Evolutionary conservation across 164 flowering plant species (phyloP).

Genomic region (Cinnamomum chago): DNA sequence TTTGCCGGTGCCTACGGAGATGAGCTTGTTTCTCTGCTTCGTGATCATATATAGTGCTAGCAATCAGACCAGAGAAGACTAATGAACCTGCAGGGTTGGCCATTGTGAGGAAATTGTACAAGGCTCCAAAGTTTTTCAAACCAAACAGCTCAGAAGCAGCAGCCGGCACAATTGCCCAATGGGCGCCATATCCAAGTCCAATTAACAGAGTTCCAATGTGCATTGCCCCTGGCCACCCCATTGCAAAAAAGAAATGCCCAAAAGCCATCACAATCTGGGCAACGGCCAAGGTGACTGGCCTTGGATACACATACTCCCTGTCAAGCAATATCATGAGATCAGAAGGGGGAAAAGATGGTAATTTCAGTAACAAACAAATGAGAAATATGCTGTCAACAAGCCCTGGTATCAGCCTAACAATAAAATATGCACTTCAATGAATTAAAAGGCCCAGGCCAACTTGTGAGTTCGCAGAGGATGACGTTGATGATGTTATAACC

Average conservation of each 20-base stretch:
- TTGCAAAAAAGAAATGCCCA: constrained; percentile 74
- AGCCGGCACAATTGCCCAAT: constrained; percentile 96
- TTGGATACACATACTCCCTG: constrained; percentile 86
- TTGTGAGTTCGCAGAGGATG: not conserved
- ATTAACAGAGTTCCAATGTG: constrained; percentile 74
- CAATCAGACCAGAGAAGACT: constrained; percentile 77
- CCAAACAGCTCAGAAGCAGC: constrained; percentile 94
- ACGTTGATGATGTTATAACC: too few relatives aligned
- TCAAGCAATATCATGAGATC: not conserved
- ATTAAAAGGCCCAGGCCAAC: not conserved
- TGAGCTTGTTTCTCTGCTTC: constrained; percentile 90
- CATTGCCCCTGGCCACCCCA: constrained; percentile 95
- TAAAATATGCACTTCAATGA: not conserved
- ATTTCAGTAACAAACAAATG: not conserved
- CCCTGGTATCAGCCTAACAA: not conserved
- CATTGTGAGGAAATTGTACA: constrained; percentile 87
- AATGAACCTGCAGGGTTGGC: constrained; percentile 89
- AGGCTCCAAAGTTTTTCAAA: constrained; percentile 79
- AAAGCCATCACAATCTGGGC: constrained; percentile 74
- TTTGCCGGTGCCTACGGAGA: constrained; percentile 14
- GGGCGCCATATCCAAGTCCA: constrained; percentile 96
- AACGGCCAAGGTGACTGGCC: constrained; percentile 72
- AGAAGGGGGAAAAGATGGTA: not conserved
- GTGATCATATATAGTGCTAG: constrained; percentile 77
- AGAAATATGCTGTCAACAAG: not conserved